Evolutionary conservation across 1,284 basidiomycete genomes (phyloP).

Genomic region (Tremellales sp.): DNA sequence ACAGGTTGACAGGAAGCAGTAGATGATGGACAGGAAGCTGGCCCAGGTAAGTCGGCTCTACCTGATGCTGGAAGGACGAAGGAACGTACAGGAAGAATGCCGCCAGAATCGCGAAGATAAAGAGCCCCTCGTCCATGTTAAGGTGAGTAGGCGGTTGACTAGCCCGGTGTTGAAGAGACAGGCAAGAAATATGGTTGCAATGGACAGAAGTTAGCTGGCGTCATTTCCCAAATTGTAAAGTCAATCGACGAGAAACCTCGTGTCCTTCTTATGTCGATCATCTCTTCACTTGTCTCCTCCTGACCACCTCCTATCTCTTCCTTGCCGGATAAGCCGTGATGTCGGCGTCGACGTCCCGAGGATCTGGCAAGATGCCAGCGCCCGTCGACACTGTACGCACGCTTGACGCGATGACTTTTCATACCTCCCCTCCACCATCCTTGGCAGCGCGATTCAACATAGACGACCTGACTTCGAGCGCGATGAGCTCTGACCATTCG

Average conservation of each 20-base stretch:
- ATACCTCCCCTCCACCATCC: neutral
- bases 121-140: constrained; percentile 38
- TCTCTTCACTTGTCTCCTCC: too few species aligned
- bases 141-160: neutral
- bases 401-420: neutral
- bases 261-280: too few species aligned
- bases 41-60: neutral
- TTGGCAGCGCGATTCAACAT: neutral
- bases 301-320: too few species aligned
- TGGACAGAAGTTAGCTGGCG: too few species aligned
- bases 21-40: constrained; percentile 37
- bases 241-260: too few species aligned
- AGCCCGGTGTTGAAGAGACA: too few species aligned
- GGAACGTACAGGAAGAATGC: constrained; percentile 29
- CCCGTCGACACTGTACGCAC: neutral
- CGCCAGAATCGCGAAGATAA: constrained; percentile 31
- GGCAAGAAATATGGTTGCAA: too few species aligned
- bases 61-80: neutral
- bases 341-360: too few species aligned
- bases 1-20: constrained; percentile 46
- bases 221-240: too few species aligned
- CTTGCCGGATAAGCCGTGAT: too few species aligned
- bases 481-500: neutral
- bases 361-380: too few species aligned
- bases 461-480: neutral